Evolutionary conservation across 2,329 filamentous ascomycete genomes (phyloP).

Genomic region (Aaosphaeria arxii): DNA sequence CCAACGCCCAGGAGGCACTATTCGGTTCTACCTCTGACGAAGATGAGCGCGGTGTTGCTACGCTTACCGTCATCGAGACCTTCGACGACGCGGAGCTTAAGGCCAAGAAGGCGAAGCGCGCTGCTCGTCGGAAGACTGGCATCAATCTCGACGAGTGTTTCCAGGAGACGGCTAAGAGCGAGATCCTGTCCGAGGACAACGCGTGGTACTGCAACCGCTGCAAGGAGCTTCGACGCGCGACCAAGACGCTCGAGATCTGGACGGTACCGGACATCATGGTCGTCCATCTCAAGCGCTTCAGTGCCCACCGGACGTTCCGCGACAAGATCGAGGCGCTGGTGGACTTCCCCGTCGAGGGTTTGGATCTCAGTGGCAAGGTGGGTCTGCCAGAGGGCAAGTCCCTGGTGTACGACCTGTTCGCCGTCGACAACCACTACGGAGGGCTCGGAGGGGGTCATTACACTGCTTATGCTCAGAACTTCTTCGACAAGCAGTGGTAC

Average conservation of each 20-base stretch:
- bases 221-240: constrained; percentile 88
- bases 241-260: constrained; percentile 97
- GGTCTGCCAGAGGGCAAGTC: constrained; percentile 77
- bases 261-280: constrained; percentile 93
- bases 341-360: constrained; percentile 83
- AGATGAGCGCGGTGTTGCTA: constrained; percentile 58
- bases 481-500: constrained; percentile 86
- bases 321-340: constrained; percentile 91
- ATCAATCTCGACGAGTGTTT: constrained; percentile 87
- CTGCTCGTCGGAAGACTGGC: constrained; percentile 67
- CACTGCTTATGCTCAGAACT: constrained; percentile 91
- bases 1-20: constrained; percentile 66
- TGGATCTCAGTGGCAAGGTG: constrained; percentile 79
- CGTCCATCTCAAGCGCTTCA: constrained; percentile 94
- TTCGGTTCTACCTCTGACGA: constrained; percentile 53
- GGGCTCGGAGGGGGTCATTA: constrained; percentile 94
- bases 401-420: constrained; percentile 88
- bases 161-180: constrained; percentile 90
- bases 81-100: constrained; percentile 57
- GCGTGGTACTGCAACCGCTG: constrained; percentile 97
- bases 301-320: constrained; percentile 73
- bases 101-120: constrained; percentile 61
- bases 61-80: constrained; percentile 58
- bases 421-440: constrained; percentile 93
- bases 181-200: constrained; percentile 90